These are phyloP conservation scores for Tulasnella sp. DNA, from an alignment of 768 basidiomycete genomes.

Conservation along the genomic window DNA sequence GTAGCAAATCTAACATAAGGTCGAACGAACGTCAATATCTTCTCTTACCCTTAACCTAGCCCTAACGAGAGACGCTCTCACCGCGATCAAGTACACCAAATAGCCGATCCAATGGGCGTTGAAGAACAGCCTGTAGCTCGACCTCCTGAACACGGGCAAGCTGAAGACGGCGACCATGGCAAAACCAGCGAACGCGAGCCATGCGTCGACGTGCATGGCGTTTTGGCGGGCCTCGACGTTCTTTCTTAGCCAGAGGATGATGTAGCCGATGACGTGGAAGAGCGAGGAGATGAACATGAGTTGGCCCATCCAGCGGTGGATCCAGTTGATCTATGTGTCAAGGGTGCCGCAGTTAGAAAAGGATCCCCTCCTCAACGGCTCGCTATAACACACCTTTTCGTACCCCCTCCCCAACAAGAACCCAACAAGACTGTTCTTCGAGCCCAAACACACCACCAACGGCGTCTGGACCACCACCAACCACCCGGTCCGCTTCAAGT, in stretches of 20 bases:
- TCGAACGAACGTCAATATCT: no score
- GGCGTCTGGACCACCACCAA: constrained; percentile 55
- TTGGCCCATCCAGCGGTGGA: constrained; percentile 67
- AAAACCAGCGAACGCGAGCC: constrained; percentile 50
- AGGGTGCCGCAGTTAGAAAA: no score
- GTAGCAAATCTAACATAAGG: constrained; percentile 33
- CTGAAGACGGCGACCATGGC: constrained; percentile 64
- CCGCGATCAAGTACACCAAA: constrained; percentile 53
- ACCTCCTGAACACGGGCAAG: constrained; percentile 50
- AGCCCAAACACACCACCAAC: constrained; percentile 20
- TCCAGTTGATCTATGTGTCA: constrained; percentile 56
- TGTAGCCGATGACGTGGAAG: constrained; percentile 54
- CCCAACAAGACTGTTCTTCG: constrained; percentile 29
- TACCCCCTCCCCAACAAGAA: constrained; percentile 26
- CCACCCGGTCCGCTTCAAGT: constrained; percentile 51
- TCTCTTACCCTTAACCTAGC: no score
- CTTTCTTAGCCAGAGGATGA: constrained; percentile 43
- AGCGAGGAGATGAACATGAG: constrained; percentile 57
- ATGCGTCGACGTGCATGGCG: constrained; percentile 47
- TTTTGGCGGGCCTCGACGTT: constrained; percentile 39
- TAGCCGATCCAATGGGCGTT: constrained; percentile 57
- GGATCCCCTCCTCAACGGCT: no score
- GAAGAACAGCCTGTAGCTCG: constrained; percentile 64
- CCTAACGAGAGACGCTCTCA: constrained; percentile 38
- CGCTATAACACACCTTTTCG: not conserved